These are phyloP conservation scores for Toxoplasma gondii DNA, from an alignment of 169 alveolate genomes.

Conservation along the genomic window DNA sequence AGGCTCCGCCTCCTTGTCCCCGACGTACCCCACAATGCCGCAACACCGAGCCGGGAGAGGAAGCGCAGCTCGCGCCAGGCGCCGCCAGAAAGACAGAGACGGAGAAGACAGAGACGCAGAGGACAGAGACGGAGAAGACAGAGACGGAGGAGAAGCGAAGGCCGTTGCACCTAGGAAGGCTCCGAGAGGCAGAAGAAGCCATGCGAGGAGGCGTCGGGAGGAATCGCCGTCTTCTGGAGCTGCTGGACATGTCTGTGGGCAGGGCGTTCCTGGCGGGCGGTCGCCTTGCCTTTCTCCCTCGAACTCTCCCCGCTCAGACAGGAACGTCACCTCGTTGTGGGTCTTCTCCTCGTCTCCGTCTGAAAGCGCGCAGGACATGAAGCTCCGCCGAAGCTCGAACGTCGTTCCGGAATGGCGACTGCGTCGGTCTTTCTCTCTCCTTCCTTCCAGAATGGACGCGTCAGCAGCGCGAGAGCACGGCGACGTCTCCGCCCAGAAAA, in stretches of 20 bases:
- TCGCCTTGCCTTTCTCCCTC: no score
- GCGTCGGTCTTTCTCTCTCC: not conserved
- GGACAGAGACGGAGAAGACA: not conserved
- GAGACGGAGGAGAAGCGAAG: not conserved
- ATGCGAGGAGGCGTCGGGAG: not conserved
- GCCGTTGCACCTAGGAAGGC: not conserved
- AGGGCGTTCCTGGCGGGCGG: not conserved
- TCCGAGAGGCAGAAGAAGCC: not conserved
- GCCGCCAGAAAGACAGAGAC: not conserved
- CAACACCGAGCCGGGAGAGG: constrained; percentile 70
- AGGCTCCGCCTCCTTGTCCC: constrained; percentile 79
- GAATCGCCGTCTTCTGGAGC: not conserved
- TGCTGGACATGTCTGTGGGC: not conserved
- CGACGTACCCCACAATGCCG: constrained; percentile 89
- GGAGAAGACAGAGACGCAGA: not conserved
- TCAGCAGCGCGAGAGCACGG: no score
- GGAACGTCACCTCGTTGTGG: no score
- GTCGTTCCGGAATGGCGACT: not conserved
- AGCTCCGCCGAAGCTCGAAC: not conserved
- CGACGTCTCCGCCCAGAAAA: no score
- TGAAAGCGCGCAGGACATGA: no score
- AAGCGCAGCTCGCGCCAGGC: constrained; percentile 11
- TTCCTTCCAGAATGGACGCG: not conserved
- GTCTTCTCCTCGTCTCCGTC: no score
- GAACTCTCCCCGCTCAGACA: no score